Conservation (phyloP, 441 rosid species). For the Macaranga tanarius region DNA sequence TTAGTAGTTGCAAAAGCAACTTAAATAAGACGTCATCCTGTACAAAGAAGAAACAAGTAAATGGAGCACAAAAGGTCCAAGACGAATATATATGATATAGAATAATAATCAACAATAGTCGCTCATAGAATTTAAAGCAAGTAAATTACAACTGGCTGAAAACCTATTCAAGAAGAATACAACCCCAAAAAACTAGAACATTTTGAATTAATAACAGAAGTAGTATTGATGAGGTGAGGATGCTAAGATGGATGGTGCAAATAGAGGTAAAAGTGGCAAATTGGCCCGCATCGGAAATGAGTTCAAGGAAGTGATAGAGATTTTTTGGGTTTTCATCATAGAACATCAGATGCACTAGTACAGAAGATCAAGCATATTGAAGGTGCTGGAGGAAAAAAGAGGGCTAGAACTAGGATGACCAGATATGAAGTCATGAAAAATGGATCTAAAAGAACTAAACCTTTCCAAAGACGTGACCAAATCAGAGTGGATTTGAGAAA, state of each 20-base stretch:
- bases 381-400: background rate
- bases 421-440: background rate
- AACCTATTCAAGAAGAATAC: conserved; percentile 13
- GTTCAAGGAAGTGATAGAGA: background rate
- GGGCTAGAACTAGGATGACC: background rate
- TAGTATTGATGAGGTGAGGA: background rate
- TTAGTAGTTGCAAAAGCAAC: conserved; percentile 66
- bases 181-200: conserved; percentile 4
- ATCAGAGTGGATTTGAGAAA: background rate
- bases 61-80: conserved; percentile 15
- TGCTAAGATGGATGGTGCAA: background rate
- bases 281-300: background rate
- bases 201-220: background rate
- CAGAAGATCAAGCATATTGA: conserved; percentile 4
- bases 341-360: background rate
- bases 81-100: background rate
- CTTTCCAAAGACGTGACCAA: no score
- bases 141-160: background rate
- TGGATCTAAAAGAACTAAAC: background rate
- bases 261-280: background rate
- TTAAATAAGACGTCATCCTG: conserved; percentile 85
- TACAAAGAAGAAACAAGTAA: conserved; percentile 28
- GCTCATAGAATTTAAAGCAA: background rate
- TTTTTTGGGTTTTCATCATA: background rate
- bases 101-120: background rate